Evolutionary conservation across 179 eudicot genomes (phyloP), one percentile per base, ranked within the genome.

Genomic region (Beta macrorhiza): DNA sequence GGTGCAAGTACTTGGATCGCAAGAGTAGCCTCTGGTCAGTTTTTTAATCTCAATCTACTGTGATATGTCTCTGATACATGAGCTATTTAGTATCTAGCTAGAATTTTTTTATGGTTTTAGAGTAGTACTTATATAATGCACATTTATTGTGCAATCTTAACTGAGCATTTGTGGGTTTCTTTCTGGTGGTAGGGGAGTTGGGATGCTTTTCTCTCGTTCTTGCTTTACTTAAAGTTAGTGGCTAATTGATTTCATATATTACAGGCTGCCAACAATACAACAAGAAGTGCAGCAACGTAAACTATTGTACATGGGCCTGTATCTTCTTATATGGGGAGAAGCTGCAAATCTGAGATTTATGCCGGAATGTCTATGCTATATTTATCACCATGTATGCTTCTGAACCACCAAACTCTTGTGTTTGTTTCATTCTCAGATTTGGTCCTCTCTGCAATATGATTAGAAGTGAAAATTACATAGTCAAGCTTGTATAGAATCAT

Each of bases 341-440:
- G 98, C 99, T 75, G 99, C 99, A 77, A 97, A 97, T 81, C 85
- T 97, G 83, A 91, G 99, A 90, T 97, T 97, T 87, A 97, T 97
- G 99, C 99, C 99, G 14, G 99, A 97, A 86, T 97, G 99, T 84
- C 92, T 97, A 69, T 97, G 99, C 91, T 97, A 93, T 80, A 94
- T 96, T 55, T 97, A 94, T 87, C 99, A 97, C 79, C 98, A 94
- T 83, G 99, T 97, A 94, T 80, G 92, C 79, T 74, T 69, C 74
- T 44, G 14, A 70, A 59, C 52, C 61, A 32, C 14, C 75, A 47
- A 58, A 25, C 61, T 56, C n/a, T 69, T 17, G 16, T 49, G 20
- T 47, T 15, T 17, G 13, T 72, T 47, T 69, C 58, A 57, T 79
- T 69, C 62, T 76, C 37, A 53, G 10, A 55, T 45, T 14, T 17